Evolutionary conservation across 108 stramenopile genomes (phyloP).

Genomic region (Fistulifera pelliculosa): DNA sequence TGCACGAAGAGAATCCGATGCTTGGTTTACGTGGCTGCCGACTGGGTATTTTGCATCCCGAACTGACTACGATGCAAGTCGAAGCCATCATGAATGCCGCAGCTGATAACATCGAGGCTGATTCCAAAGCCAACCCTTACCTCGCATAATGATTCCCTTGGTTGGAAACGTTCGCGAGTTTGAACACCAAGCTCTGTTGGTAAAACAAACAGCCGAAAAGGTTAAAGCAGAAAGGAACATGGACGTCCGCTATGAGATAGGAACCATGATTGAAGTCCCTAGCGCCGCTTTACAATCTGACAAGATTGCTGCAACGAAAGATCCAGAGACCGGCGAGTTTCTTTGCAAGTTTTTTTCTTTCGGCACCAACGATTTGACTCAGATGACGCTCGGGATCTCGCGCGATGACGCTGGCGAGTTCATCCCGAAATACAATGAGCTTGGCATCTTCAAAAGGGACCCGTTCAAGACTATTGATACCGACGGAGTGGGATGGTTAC

Average conservation of each 20-base stretch:
- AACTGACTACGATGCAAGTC: constrained; percentile 68
- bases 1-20: constrained; percentile 82
- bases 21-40: constrained; percentile 76
- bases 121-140: constrained; percentile 34
- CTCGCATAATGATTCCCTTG: constrained; percentile 65
- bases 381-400: constrained; percentile 79
- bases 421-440: constrained; percentile 65
- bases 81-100: constrained; percentile 64
- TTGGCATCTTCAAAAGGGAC: constrained; percentile 72
- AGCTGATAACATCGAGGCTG: constrained; percentile 40
- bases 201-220: constrained; percentile 44
- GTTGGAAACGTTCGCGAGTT: constrained; percentile 49
- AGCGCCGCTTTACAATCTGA: constrained; percentile 70
- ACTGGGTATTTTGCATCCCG: constrained; percentile 54
- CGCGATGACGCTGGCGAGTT: constrained; percentile 79
- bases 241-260: constrained; percentile 60
- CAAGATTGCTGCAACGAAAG: constrained; percentile 50
- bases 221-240: constrained; percentile 35
- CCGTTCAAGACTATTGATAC: constrained; percentile 80
- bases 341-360: constrained; percentile 75
- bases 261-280: constrained; percentile 89
- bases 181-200: constrained; percentile 44
- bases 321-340: constrained; percentile 45
- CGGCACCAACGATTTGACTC: constrained; percentile 84
- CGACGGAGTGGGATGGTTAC: constrained; percentile 74